These are phyloP conservation scores for Endogone sp. DNA, from an alignment of 192 early-diverging fungal species.

Conservation along the genomic window DNA sequence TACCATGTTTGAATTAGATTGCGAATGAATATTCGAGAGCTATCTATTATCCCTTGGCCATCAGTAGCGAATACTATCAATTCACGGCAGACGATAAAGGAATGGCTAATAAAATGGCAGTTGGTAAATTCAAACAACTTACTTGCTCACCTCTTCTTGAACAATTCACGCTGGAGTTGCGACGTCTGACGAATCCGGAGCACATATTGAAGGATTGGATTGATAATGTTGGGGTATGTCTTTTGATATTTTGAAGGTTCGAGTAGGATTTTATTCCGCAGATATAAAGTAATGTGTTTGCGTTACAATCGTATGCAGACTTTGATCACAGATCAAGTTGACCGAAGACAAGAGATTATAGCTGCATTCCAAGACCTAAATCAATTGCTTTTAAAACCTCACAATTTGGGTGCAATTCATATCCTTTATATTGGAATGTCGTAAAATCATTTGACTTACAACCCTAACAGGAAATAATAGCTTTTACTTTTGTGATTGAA, in stretches of 20 bases:
- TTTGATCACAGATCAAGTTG: constrained; percentile 10
- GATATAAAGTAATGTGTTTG: neutral
- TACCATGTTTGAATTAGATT: constrained; percentile 32
- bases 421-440: neutral
- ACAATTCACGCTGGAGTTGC: constrained; percentile 58
- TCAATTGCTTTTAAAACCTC: constrained; percentile 39
- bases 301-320: neutral
- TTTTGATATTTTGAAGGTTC: neutral
- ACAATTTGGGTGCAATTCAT: constrained; percentile 25
- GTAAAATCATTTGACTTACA: no score
- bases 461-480: no score
- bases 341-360: constrained; percentile 28
- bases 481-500: no score
- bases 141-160: constrained; percentile 46
- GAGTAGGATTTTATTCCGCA: neutral
- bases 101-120: constrained; percentile 23
- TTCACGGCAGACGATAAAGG: constrained; percentile 34
- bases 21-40: constrained; percentile 61
- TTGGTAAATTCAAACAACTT: constrained; percentile 28
- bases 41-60: constrained; percentile 62
- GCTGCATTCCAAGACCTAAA: constrained; percentile 49
- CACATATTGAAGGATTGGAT: constrained; percentile 68
- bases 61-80: constrained; percentile 65
- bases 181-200: constrained; percentile 62
- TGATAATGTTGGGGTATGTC: constrained; percentile 42